phyloP scores from a whole-genome alignment of 2,329 filamentous ascomycete genomes.

The Diatrype stigma region DNA sequence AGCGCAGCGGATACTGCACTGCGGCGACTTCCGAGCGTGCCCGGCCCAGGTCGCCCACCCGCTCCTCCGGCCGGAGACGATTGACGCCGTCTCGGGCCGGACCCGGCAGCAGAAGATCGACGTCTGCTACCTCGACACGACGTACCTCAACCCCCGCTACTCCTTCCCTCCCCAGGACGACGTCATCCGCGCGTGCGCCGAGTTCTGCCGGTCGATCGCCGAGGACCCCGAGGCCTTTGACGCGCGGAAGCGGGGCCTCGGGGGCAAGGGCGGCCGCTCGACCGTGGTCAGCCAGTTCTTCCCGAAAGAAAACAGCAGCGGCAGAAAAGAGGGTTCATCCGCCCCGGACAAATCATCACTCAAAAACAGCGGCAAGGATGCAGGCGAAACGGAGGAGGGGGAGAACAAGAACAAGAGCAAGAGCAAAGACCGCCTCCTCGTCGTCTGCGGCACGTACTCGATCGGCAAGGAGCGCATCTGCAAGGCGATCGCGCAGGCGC shows the following conservation, averaged over 20 bases:
- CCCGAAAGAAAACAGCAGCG: conserved; percentile 29
- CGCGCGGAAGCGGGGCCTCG: conserved; percentile 21
- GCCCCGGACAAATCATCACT: conserved; percentile 2
- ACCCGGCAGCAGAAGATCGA: conserved; percentile 81
- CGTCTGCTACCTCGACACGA: conserved; percentile 94
- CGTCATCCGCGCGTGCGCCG: conserved; percentile 82
- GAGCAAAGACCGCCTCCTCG: conserved; percentile 70
- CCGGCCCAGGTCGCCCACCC: conserved; percentile 79
- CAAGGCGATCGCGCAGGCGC: conserved; percentile 80
- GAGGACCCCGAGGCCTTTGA: conserved; percentile 55
- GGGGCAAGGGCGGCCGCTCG: conserved; percentile 37
- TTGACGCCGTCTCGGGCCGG: conserved; percentile 68
- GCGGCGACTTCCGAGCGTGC: conserved; percentile 92
- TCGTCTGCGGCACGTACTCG: conserved; percentile 94
- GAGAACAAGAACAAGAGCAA: conserved; percentile 30
- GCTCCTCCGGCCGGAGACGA: conserved; percentile 68
- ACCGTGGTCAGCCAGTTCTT: conserved; percentile 54
- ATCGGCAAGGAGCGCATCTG: conserved; percentile 98
- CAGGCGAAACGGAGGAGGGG: conserved; percentile 25
- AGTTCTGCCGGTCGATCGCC: conserved; percentile 76
- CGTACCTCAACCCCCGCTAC: conserved; percentile 93
- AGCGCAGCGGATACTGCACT: conserved; percentile 81
- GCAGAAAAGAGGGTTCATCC: too few relatives aligned
- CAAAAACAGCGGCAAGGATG: too few relatives aligned
- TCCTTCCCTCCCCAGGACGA: conserved; percentile 86